Evolutionary conservation across 129 eudicot species (phyloP).

Genomic region (Lactuca sativa): DNA sequence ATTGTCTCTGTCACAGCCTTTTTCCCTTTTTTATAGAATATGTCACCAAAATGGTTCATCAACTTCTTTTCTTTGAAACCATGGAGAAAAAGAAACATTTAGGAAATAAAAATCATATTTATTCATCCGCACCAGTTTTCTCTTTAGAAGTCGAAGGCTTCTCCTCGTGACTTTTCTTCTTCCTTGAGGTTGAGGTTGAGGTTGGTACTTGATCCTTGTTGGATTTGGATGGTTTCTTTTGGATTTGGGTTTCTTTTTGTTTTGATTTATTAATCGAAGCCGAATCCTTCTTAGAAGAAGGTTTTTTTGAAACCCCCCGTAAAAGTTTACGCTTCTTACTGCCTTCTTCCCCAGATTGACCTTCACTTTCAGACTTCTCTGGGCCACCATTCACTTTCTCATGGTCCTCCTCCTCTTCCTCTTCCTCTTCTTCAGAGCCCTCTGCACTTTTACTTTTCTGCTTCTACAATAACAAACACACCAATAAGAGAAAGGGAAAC

Average conservation of each 20-base stretch:
- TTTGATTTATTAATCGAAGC: conserved; percentile 47
- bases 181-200: conserved; percentile 62
- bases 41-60: background rate
- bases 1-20: conserved; percentile 63
- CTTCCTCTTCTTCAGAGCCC: conserved; percentile 42
- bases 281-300: conserved; percentile 45
- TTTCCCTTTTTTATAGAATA: conserved; percentile 45
- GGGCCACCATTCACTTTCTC: conserved; percentile 48
- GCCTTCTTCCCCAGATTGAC: conserved; percentile 49
- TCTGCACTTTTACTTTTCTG: conserved; percentile 39
- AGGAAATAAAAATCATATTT: no score
- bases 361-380: conserved; percentile 33
- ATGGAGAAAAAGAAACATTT: no score
- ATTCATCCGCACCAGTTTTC: conserved; percentile 51
- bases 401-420: conserved; percentile 34
- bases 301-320: conserved; percentile 30
- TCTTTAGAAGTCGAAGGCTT: conserved; percentile 68
- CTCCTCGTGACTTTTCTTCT: conserved; percentile 60
- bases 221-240: conserved; percentile 57
- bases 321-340: conserved; percentile 40
- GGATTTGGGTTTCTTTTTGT: conserved; percentile 36
- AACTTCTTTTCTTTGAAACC: no score
- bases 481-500: background rate
- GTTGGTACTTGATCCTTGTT: conserved; percentile 34
- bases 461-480: conserved; percentile 37